Conservation (phyloP, 306 rosid species). For the Adenanthera pavonina region DNA sequence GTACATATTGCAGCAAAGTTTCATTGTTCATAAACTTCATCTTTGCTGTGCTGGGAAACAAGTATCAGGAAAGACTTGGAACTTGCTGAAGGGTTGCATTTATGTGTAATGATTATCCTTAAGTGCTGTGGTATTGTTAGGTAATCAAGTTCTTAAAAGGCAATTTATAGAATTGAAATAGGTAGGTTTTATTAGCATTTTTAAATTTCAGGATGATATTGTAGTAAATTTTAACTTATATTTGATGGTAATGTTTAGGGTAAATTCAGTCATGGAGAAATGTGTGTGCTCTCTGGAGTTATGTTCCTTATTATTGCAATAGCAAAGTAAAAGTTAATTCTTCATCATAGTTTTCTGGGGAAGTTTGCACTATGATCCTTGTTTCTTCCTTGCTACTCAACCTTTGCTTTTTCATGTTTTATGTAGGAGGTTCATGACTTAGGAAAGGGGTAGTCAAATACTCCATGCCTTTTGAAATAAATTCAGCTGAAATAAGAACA, state of each 20-base stretch:
- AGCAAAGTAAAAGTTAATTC: slow-evolving; percentile 21
- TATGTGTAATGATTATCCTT: slow-evolving; percentile 28
- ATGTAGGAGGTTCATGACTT: background rate
- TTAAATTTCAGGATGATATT: slow-evolving; percentile 21
- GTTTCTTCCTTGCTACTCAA: background rate
- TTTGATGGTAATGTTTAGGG: slow-evolving; percentile 14
- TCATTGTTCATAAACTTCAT: slow-evolving; percentile 42
- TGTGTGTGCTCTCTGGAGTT: slow-evolving; percentile 30
- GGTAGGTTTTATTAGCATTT: slow-evolving; percentile 39
- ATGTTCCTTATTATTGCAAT: slow-evolving; percentile 3
- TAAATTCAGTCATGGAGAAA: slow-evolving; percentile 27
- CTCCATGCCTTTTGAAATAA: background rate
- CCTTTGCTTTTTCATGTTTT: background rate
- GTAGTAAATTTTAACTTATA: slow-evolving; percentile 31
- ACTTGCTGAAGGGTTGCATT: slow-evolving; percentile 35
- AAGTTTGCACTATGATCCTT: background rate
- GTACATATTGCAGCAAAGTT: slow-evolving; percentile 46
- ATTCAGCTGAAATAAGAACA: background rate
- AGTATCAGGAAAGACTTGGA: slow-evolving; percentile 32
- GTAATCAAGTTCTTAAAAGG: slow-evolving; percentile 41
- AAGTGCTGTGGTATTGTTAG: slow-evolving; percentile 21
- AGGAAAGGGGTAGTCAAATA: background rate
- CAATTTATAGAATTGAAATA: slow-evolving; percentile 21
- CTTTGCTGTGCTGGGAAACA: slow-evolving; percentile 33
- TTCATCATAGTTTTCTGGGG: slow-evolving; percentile 4